phyloP scores from a whole-genome alignment of 1,139 yeast species.

The Candida tropicalis region DNA sequence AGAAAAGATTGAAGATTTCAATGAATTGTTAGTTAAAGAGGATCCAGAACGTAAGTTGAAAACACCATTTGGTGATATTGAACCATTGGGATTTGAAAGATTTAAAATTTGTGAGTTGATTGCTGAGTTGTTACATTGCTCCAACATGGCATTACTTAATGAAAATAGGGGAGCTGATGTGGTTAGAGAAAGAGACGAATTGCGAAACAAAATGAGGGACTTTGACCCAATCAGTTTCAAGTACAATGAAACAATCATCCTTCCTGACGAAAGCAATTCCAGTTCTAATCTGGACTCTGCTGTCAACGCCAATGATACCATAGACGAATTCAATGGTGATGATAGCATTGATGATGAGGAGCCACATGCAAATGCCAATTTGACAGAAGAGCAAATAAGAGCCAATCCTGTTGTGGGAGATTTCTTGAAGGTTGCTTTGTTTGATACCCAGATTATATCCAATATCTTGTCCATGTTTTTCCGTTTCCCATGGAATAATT shows the following conservation, averaged over 20 bases:
- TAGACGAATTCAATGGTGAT: constrained; percentile 49
- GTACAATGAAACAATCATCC: constrained; percentile 47
- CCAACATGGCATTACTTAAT: constrained; percentile 92
- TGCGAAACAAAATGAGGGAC: constrained; percentile 54
- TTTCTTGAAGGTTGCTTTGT: constrained; percentile 78
- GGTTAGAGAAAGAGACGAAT: constrained; percentile 73
- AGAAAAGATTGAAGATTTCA: constrained; percentile 69
- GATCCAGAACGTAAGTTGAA: constrained; percentile 38
- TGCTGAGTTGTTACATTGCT: constrained; percentile 94
- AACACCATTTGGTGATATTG: constrained; percentile 61
- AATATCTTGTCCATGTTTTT: constrained; percentile 83
- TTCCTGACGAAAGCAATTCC: constrained; percentile 28
- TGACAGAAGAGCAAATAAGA: constrained; percentile 62
- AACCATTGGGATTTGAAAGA: constrained; percentile 93
- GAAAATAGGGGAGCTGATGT: constrained; percentile 82
- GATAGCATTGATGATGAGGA: constrained; percentile 37
- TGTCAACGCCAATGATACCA: constrained; percentile 42
- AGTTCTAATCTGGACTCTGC: constrained; percentile 16
- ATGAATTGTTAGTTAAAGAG: constrained; percentile 30
- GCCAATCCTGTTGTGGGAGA: constrained; percentile 87
- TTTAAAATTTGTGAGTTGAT: constrained; percentile 93
- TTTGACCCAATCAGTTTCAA: constrained; percentile 51
- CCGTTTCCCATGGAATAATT: constrained; percentile 96
- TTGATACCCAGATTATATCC: constrained; percentile 78
- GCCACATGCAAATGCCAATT: constrained; percentile 56